Percentiles rank a stretch among this genome's conserved stretches.
Conservation (phyloP, 768 basidiomycete species). For the Rhodocollybia butyracea region DNA sequence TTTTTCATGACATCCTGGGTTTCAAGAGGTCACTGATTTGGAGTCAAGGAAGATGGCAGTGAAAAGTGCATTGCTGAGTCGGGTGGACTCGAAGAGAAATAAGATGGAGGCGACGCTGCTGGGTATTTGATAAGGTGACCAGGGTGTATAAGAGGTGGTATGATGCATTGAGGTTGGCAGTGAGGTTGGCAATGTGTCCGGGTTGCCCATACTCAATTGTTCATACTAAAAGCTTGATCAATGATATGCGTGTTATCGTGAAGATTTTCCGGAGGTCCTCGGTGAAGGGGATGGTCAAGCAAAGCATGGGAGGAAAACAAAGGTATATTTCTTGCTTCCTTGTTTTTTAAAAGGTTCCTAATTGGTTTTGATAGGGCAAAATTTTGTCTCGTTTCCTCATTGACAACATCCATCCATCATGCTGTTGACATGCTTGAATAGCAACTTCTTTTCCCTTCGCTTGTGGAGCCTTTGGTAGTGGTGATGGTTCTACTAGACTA, state of each 20-base stretch:
- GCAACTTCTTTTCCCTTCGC: constrained; percentile 58
- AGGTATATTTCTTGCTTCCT: constrained; percentile 47
- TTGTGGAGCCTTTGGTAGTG: constrained; percentile 72
- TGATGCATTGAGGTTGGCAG: constrained; percentile 69
- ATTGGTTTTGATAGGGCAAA: constrained; percentile 57
- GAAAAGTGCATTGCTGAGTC: constrained; percentile 81
- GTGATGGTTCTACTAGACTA: constrained; percentile 93
- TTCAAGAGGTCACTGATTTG: constrained; percentile 97
- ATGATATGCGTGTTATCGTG: constrained; percentile 59
- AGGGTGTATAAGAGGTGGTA: constrained; percentile 87
- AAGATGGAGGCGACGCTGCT: constrained; percentile 1
- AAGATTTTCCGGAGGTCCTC: constrained; percentile 59
- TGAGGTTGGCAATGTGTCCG: constrained; percentile 70
- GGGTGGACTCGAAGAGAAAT: constrained; percentile 56
- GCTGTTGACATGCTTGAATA: constrained; percentile 86
- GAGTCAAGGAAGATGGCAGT: constrained; percentile 90
- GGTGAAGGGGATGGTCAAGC: constrained; percentile 75
- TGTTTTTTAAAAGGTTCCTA: not conserved
- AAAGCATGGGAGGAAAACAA: constrained; percentile 93
- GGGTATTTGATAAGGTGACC: constrained; percentile 77
- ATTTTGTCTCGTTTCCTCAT: constrained; percentile 88
- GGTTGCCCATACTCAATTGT: constrained; percentile 76
- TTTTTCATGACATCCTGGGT: constrained; percentile 83
- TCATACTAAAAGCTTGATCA: constrained; percentile 88
- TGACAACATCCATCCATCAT: constrained; percentile 88